Conservation (phyloP, 495 filamentous ascomycete species). For the Penicillium subrubescens region DNA sequence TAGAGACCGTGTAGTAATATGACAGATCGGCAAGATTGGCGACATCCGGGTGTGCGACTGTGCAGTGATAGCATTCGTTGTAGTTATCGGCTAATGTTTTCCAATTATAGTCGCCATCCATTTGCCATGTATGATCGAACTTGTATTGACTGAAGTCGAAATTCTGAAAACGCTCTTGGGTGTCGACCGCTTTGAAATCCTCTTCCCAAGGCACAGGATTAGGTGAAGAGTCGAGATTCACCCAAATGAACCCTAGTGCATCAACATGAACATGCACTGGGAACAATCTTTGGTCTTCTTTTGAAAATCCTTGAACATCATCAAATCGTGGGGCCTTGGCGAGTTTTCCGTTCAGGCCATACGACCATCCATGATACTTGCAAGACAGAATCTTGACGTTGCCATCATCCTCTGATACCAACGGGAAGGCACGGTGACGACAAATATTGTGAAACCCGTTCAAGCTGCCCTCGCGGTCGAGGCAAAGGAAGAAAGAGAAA, state of each 20-base stretch:
- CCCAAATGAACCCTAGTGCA: conserved; percentile 51
- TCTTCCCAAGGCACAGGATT: conserved; percentile 50
- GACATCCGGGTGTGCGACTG: conserved; percentile 50
- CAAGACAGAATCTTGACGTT: conserved; percentile 54
- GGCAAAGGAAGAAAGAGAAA: conserved; percentile 49
- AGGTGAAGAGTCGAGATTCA: conserved; percentile 48
- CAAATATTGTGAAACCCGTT: conserved; percentile 62
- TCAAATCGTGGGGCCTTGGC: conserved; percentile 61
- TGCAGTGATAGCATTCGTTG: conserved; percentile 58
- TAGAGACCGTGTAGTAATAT: conserved; percentile 45
- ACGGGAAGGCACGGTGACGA: conserved; percentile 57
- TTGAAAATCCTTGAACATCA: conserved; percentile 55
- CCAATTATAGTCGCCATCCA: conserved; percentile 55
- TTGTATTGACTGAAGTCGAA: conserved; percentile 51
- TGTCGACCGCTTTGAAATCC: conserved; percentile 46
- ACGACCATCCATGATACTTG: conserved; percentile 64
- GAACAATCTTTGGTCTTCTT: conserved; percentile 47
- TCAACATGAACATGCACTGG: conserved; percentile 51
- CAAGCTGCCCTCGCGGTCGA: conserved; percentile 47
- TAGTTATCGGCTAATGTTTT: conserved; percentile 57
- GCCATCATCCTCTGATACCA: conserved; percentile 50
- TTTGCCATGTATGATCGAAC: conserved; percentile 55
- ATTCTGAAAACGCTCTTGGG: conserved; percentile 40
- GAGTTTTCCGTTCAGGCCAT: conserved; percentile 57
- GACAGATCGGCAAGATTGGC: conserved; percentile 44